A percentile compares a stretch with the other conserved stretches of the same genome.
Conservation (phyloP, 139 green algal species). For the Chlamydomonas sp. region DNA sequence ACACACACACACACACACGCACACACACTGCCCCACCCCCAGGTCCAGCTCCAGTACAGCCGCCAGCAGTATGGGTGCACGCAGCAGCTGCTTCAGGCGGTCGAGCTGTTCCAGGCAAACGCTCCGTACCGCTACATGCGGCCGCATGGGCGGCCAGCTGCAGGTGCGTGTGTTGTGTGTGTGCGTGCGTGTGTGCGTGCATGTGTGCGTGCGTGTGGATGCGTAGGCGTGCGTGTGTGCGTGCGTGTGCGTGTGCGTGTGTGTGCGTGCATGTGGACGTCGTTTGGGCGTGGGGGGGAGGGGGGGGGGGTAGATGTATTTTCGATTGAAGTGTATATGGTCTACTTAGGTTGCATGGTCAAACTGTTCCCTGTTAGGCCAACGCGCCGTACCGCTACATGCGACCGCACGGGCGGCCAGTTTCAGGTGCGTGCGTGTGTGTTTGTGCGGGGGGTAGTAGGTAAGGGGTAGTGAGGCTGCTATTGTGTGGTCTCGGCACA, state of each 20-base stretch:
- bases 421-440: neutral
- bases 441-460: too few species aligned
- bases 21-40: neutral
- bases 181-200: too few species aligned
- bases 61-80: slow-evolving; percentile 61
- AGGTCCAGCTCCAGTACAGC: slow-evolving; percentile 28
- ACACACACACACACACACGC: neutral
- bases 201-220: too few species aligned
- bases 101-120: slow-evolving; percentile 53
- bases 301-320: too few species aligned
- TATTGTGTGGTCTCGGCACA: too few species aligned
- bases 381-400: slow-evolving; percentile 50
- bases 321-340: too few species aligned
- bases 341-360: too few species aligned
- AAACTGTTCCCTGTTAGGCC: slow-evolving; percentile 49
- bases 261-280: too few species aligned
- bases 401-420: slow-evolving; percentile 33
- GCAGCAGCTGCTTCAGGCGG: slow-evolving; percentile 58
- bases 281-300: too few species aligned
- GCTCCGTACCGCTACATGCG: slow-evolving; percentile 51
- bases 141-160: slow-evolving; percentile 24
- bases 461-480: too few species aligned
- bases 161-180: slow-evolving; percentile 11
- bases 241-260: too few species aligned
- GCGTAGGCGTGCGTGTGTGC: too few species aligned